Evolutionary conservation across 768 basidiomycete species (phyloP).

Genomic region (Cystobasidiopsis lactophilus): DNA sequence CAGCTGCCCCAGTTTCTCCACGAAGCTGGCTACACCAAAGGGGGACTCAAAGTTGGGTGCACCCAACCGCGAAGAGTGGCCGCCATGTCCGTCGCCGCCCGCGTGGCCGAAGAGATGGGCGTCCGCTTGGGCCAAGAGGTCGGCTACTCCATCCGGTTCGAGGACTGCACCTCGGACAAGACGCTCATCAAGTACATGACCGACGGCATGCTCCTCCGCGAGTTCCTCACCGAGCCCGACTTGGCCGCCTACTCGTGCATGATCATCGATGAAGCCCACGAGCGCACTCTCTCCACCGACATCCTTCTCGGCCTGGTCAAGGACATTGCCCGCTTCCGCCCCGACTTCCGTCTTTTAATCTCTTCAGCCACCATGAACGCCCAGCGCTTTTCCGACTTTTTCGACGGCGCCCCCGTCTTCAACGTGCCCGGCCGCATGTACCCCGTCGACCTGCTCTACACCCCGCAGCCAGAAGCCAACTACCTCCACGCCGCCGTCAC

Average conservation of each 20-base stretch:
- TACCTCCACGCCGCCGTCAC: conserved; percentile 97
- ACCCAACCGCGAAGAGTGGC: conserved; percentile 97
- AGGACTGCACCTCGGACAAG: conserved; percentile 98
- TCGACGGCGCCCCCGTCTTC: conserved; percentile 87
- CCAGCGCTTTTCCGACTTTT: conserved; percentile 93
- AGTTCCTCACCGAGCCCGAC: conserved; percentile 94
- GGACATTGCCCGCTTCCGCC: conserved; percentile 92
- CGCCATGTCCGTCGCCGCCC: conserved; percentile 96
- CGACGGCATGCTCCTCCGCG: conserved; percentile 90
- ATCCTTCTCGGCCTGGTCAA: conserved; percentile 96
- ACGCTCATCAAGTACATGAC: conserved; percentile 98
- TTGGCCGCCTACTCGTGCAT: conserved; percentile 80
- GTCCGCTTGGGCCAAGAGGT: conserved; percentile 93
- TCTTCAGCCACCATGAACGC: conserved; percentile 95
- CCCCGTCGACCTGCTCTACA: conserved; percentile 96
- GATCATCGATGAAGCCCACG: conserved; percentile 97
- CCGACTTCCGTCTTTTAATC: conserved; percentile 76
- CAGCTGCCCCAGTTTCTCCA: conserved; percentile 95
- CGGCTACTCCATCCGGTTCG: conserved; percentile 98
- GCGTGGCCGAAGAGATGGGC: conserved; percentile 97
- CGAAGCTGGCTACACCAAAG: conserved; percentile 80
- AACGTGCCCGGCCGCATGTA: conserved; percentile 91
- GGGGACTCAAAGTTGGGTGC: conserved; percentile 75
- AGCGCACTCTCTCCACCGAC: conserved; percentile 91
- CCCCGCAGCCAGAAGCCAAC: conserved; percentile 96